phyloP scores from a whole-genome alignment of 805 yeast genomes.

The Saccharomycopsis sp. region DNA sequence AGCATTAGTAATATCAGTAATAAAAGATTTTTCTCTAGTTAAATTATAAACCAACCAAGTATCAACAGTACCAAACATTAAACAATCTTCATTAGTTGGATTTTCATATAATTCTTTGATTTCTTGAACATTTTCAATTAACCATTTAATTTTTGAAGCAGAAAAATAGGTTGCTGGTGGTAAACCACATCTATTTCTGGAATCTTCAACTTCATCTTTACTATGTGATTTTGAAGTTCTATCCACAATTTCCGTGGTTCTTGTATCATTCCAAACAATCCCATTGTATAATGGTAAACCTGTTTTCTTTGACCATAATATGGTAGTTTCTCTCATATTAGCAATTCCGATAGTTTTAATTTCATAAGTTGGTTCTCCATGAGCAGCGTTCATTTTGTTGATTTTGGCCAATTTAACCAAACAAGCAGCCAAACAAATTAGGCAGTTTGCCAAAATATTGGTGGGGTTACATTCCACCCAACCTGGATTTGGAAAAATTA shows the following conservation, averaged over 20 bases:
- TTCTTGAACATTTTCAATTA: conserved; percentile 64
- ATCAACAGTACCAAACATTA: conserved; percentile 91
- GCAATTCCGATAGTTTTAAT: conserved; percentile 79
- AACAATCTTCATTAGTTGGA: conserved; percentile 27
- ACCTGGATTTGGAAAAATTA: conserved; percentile 70
- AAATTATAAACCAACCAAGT: conserved; percentile 86
- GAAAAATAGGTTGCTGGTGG: conserved; percentile 89
- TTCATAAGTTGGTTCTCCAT: conserved; percentile 42
- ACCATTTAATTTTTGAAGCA: conserved; percentile 83
- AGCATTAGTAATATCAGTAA: conserved; percentile 87
- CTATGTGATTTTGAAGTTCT: conserved; percentile 45
- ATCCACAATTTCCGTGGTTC: conserved; percentile 66
- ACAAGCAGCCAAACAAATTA: conserved; percentile 67
- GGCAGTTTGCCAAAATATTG: conserved; percentile 69
- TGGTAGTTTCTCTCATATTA: conserved; percentile 91
- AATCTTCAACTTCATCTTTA: conserved; percentile 42
- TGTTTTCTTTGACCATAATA: conserved; percentile 76
- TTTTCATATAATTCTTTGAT: conserved; percentile 67
- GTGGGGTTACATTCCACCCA: conserved; percentile 94
- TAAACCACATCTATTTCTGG: conserved; percentile 65
- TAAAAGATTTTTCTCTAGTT: conserved; percentile 57
- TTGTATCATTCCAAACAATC: conserved; percentile 92
- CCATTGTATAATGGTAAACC: conserved; percentile 81
- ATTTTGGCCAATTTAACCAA: conserved; percentile 44
- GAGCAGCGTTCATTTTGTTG: conserved; percentile 37